Base-by-base conservation (phyloP, 805 yeast genomes). In the Kluyveromyces wickerhamii region DNA sequence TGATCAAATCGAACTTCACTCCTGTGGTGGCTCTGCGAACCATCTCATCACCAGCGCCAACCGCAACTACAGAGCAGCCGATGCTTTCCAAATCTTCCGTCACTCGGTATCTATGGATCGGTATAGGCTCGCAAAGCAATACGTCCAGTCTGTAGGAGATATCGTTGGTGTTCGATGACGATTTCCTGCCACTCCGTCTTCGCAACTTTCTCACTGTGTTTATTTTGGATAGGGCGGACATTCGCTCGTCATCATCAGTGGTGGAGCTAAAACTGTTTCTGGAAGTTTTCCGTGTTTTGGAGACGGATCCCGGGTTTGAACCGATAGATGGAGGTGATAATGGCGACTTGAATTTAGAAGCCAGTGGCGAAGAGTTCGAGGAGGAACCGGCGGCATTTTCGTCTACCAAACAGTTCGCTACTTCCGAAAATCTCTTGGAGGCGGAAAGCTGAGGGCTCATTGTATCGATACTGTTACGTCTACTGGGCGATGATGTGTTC, bases 121-220 rank as follows among this genome's bases (percentile, higher is more conserved):
- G 92, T 40, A 84, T 83, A 2, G 92, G 86, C 48, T 86, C 95
- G 57, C 96, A 87, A 10, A 86, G 64, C 29, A 89, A 62, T 4
- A 87, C 77, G 52, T 84, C 88, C 45, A 82, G 56, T 23, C 52
- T 46, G 29, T 45, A 51, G 4, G 45, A 38, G n/a, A 52, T 34
- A 11, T 44, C 51, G 19, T 41, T 42, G 10, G 24, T 9, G 21
- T 42, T 42, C 1, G 43, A 39, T 3, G 54, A 47, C 35, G 49
- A 52, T 30, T 43, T 48, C 7, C 57, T 43, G 11, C 51, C 54
- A 34, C 56, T 52, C 17, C 52, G 46, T 34, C 60, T 48, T 35
- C 57, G 46, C 19, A 39, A 40, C 15, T 57, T 44, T 18, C 34
- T 35, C 12, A 52, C 35, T 9, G 54, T 46, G 22, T 48, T 43